Percentiles rank a stretch among this genome's conserved stretches.
phyloP scores from a whole-genome alignment of 495 filamentous ascomycete genomes.

The Lepraria neglecta region DNA sequence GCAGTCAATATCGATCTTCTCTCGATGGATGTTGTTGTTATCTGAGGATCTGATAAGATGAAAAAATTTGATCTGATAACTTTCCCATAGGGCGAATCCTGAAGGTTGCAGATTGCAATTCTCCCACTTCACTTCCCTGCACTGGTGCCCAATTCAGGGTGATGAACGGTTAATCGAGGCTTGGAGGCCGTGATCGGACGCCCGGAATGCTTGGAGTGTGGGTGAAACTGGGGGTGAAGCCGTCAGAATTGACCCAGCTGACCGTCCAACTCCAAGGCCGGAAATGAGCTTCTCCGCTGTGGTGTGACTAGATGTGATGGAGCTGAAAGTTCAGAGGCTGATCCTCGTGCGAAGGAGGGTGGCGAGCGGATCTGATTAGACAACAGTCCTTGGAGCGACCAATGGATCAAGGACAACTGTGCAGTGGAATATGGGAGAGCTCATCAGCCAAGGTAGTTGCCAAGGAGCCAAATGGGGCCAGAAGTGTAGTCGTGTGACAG shows the following conservation, averaged over 20 bases:
- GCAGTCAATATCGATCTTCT: not conserved
- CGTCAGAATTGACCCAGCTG: not conserved
- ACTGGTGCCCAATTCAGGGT: not conserved
- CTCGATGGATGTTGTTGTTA: not conserved
- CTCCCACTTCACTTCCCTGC: not conserved
- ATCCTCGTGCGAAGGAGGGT: not conserved
- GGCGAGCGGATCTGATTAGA: not conserved
- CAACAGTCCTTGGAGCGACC: not conserved
- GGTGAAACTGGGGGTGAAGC: not conserved
- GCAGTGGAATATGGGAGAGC: not conserved
- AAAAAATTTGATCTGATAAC: slow-evolving; percentile 23
- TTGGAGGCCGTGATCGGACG: not conserved
- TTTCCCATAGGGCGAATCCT: slow-evolving; percentile 9
- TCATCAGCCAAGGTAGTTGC: not conserved
- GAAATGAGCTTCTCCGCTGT: not conserved
- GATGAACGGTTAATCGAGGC: not conserved
- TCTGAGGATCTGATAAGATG: slow-evolving; percentile 28
- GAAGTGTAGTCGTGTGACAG: not conserved
- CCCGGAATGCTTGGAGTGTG: not conserved
- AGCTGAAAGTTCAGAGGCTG: not conserved
- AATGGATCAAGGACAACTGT: not conserved
- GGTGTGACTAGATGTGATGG: slow-evolving; percentile 3
- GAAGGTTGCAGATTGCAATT: not conserved
- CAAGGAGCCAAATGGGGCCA: not conserved
- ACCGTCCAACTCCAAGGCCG: not conserved